Evolutionary conservation across 495 filamentous ascomycete genomes (phyloP).

Genomic region (Hypoxylon rickii): DNA sequence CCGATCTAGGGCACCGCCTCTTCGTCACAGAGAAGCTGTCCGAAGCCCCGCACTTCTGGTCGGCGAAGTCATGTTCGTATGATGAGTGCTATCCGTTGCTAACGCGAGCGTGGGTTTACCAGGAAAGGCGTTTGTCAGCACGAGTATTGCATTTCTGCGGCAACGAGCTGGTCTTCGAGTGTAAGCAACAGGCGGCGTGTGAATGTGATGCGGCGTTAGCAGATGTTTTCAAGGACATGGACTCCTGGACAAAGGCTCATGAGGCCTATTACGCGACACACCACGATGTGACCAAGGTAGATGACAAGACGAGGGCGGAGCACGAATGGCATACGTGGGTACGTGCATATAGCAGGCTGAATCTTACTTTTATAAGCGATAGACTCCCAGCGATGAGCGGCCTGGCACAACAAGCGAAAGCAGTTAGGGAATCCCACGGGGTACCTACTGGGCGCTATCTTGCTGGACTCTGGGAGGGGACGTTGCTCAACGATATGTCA

Average conservation of each 20-base stretch:
- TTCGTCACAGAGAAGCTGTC: not conserved
- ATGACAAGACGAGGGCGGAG: not conserved
- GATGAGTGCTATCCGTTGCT: not conserved
- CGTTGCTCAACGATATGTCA: slow-evolving; percentile 3
- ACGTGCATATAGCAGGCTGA: not conserved
- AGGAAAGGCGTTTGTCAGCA: not conserved
- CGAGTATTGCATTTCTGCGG: slow-evolving; percentile 3
- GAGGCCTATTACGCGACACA: not conserved
- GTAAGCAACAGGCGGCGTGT: not conserved
- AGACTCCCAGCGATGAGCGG: not conserved
- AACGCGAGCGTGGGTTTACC: not conserved
- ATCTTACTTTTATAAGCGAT: slow-evolving; percentile 1
- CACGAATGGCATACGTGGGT: not conserved
- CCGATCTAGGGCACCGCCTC: not conserved
- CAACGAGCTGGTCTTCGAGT: not conserved
- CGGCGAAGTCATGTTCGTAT: not conserved
- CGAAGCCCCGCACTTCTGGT: not conserved
- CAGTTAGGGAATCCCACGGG: not conserved
- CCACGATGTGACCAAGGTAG: not conserved
- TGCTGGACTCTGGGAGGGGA: not conserved
- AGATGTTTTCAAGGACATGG: not conserved
- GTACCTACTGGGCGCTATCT: not conserved
- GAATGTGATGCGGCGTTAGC: not conserved
- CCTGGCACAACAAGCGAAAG: not conserved
- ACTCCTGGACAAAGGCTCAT: not conserved